These are phyloP conservation scores for Sporothrix dimorphospora DNA, from an alignment of 2,329 filamentous ascomycete genomes.

Conservation along the genomic window DNA sequence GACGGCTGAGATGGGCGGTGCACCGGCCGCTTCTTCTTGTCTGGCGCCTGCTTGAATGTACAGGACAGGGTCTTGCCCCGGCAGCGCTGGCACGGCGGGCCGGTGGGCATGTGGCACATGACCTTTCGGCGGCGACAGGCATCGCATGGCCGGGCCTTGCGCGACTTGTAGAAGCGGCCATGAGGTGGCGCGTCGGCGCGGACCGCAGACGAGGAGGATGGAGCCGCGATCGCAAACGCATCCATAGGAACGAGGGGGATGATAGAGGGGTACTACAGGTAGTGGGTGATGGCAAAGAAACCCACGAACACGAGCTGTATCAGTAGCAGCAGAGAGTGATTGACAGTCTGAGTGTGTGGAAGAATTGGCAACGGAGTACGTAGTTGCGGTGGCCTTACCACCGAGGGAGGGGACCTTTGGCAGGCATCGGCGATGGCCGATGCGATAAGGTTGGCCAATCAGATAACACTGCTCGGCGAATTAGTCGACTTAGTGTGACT, in stretches of 20 bases:
- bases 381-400: too few relatives aligned
- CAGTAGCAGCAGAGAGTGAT: too few relatives aligned
- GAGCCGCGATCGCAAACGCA: background rate
- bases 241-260: background rate
- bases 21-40: constrained; percentile 21
- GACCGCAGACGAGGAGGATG: background rate
- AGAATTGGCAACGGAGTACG: too few relatives aligned
- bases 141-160: constrained; percentile 33
- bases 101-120: constrained; percentile 32
- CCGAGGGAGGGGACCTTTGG: background rate
- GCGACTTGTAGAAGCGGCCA: constrained; percentile 34
- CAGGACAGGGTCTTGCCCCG: constrained; percentile 24
- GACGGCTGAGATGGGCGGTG: background rate
- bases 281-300: too few relatives aligned
- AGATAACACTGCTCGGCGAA: constrained; percentile 9
- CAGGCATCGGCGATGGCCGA: background rate
- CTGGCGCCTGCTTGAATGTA: constrained; percentile 32
- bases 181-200: background rate
- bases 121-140: constrained; percentile 31
- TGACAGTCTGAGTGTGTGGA: too few relatives aligned
- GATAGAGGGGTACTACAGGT: background rate
- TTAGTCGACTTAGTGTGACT: background rate
- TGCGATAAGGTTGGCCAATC: background rate
- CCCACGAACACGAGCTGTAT: too few relatives aligned
- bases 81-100: constrained; percentile 32